These are phyloP conservation scores for Starmera pachycereana DNA, from an alignment of 805 yeast species.

Conservation along the genomic window DNA sequence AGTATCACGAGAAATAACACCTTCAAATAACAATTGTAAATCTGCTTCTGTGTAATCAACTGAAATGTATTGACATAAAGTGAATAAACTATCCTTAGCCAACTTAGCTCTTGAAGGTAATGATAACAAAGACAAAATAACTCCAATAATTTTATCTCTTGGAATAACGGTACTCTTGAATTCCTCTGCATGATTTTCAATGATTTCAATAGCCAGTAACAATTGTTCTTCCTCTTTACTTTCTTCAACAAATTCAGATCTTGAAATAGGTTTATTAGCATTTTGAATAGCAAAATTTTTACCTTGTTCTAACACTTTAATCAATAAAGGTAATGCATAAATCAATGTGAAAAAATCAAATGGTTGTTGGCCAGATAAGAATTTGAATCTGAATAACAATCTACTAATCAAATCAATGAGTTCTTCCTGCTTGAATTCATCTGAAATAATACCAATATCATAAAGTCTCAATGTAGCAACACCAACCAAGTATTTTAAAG, in stretches of 20 bases:
- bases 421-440: constrained; percentile 38
- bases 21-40: constrained; percentile 43
- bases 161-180: constrained; percentile 63
- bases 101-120: constrained; percentile 71
- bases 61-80: constrained; percentile 70
- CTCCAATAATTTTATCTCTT: constrained; percentile 50
- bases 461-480: constrained; percentile 57
- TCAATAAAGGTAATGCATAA: constrained; percentile 67
- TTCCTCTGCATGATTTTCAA: constrained; percentile 56
- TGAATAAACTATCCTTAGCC: constrained; percentile 73
- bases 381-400: constrained; percentile 64
- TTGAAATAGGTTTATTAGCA: constrained; percentile 39
- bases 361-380: constrained; percentile 62
- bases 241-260: constrained; percentile 68
- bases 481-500: constrained; percentile 46
- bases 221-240: constrained; percentile 85
- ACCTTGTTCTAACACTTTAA: constrained; percentile 58
- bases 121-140: constrained; percentile 55
- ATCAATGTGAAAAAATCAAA: constrained; percentile 60
- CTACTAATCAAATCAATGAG: constrained; percentile 46
- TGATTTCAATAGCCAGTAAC: constrained; percentile 63
- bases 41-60: constrained; percentile 48
- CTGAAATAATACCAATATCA: constrained; percentile 34
- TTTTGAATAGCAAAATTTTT: constrained; percentile 43
- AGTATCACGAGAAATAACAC: constrained; percentile 46